phyloP scores from a whole-genome alignment of 495 filamentous ascomycete genomes.

The Penicillium crystallinum region DNA sequence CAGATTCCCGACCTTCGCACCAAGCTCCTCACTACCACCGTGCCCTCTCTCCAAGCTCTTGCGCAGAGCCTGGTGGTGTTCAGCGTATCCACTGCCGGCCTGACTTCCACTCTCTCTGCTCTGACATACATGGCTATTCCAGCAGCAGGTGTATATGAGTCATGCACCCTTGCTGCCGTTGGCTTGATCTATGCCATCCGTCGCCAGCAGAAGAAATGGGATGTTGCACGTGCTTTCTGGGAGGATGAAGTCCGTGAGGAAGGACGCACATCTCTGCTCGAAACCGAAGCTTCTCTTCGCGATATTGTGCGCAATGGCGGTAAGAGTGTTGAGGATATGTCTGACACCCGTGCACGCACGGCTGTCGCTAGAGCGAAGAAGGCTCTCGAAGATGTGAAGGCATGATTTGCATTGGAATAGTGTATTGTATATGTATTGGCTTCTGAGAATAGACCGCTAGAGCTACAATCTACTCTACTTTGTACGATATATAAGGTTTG shows the following conservation, averaged over 20 bases:
- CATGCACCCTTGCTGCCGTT: conserved; percentile 71
- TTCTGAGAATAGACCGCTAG: conserved; percentile 15
- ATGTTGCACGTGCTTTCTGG: conserved; percentile 63
- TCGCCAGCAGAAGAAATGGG: conserved; percentile 76
- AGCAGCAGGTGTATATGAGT: conserved; percentile 60
- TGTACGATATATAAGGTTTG: conserved; percentile 1
- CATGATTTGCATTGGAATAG: conserved; percentile 3
- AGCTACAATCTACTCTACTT: conserved; percentile 22
- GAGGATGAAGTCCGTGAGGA: conserved; percentile 73
- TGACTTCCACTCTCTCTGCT: conserved; percentile 58
- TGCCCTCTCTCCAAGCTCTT: conserved; percentile 72
- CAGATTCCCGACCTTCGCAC: conserved; percentile 47
- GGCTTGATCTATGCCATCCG: conserved; percentile 69
- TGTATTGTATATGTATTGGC: conserved; percentile 20
- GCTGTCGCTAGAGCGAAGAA: conserved; percentile 50
- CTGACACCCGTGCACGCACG: conserved; percentile 43
- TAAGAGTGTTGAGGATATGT: conserved; percentile 27
- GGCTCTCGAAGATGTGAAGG: conserved; percentile 45
- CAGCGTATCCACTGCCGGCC: conserved; percentile 60
- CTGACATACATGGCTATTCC: conserved; percentile 63
- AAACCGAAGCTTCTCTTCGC: conserved; percentile 61
- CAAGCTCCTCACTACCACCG: conserved; percentile 52
- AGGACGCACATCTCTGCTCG: conserved; percentile 65
- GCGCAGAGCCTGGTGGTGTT: conserved; percentile 74
- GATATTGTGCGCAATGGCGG: conserved; percentile 49